phyloP scores from a whole-genome alignment of 306 rosid genomes.

The Potentilla sterilis region DNA sequence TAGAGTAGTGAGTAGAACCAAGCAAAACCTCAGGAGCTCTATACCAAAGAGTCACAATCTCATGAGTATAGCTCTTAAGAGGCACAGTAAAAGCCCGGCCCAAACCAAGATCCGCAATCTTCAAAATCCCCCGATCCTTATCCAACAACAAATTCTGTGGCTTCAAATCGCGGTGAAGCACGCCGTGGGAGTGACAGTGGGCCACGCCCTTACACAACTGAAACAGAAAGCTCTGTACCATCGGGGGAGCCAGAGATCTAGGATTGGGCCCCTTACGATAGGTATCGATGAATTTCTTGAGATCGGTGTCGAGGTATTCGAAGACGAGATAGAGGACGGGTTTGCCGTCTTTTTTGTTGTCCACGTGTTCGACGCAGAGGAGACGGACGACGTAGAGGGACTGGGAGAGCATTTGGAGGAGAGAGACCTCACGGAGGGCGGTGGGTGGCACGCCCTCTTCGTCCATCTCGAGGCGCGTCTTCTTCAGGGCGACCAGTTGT shows the following conservation, averaged over 20 bases:
- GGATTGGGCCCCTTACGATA: conserved; percentile 73
- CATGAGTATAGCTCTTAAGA: conserved; percentile 90
- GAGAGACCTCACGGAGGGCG: conserved; percentile 86
- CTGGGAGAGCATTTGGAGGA: conserved; percentile 87
- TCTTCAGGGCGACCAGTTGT: conserved; percentile 78
- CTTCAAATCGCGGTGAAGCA: conserved; percentile 85
- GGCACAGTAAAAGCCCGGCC: conserved; percentile 94
- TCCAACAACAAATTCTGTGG: conserved; percentile 92
- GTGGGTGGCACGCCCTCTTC: conserved; percentile 98
- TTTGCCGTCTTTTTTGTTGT: conserved; percentile 51
- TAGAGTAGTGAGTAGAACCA: conserved; percentile 29
- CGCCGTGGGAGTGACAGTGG: conserved; percentile 93
- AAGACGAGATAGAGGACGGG: conserved; percentile 86
- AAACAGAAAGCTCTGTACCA: conserved; percentile 75
- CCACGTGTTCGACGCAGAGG: conserved; percentile 72
- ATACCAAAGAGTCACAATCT: conserved; percentile 96
- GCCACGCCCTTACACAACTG: conserved; percentile 93
- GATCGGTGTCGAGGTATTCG: conserved; percentile 90
- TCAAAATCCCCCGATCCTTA: conserved; percentile 64
- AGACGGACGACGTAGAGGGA: conserved; percentile 88
- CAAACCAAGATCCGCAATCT: conserved; percentile 91
- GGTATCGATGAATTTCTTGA: conserved; percentile 83
- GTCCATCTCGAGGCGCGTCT: conserved; percentile 90
- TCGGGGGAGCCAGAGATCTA: conserved; percentile 42
- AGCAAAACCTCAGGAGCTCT: conserved; percentile 93